Conservation (phyloP, 2,329 filamentous ascomycete genomes). For the Arthrobotrys conoides region DNA sequence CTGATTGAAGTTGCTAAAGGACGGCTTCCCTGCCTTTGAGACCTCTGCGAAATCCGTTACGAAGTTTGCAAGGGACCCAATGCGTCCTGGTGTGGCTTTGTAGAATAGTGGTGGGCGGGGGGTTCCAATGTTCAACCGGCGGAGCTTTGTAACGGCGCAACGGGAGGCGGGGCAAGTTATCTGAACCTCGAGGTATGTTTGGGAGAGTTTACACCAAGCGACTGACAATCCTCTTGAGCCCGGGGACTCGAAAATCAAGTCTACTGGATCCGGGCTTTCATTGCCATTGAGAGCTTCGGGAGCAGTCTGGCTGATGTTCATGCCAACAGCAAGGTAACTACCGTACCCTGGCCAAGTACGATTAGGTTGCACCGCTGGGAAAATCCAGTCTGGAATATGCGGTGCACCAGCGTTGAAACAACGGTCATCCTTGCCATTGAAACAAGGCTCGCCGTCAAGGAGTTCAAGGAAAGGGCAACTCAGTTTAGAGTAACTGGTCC, state of each 20-base stretch:
- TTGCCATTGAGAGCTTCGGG: not conserved
- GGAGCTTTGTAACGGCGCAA: constrained; percentile 11
- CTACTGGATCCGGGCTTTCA: not conserved
- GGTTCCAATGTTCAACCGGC: not conserved
- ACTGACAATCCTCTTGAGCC: not conserved
- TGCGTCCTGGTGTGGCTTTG: not conserved
- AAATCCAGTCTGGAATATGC: not conserved
- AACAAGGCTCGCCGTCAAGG: not conserved
- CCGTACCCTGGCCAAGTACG: not conserved
- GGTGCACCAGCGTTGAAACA: not conserved
- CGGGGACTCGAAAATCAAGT: not conserved
- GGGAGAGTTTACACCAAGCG: constrained; percentile 16
- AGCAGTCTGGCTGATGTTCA: constrained; percentile 10
- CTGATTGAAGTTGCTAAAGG: constrained; percentile 7
- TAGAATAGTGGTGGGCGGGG: constrained; percentile 16
- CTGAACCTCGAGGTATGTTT: constrained; percentile 12
- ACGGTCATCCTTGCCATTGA: not conserved
- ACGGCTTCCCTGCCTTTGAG: constrained; percentile 10
- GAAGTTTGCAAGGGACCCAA: constrained; percentile 9
- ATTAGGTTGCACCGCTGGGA: not conserved
- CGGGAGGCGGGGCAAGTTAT: not conserved
- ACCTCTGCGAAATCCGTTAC: constrained; percentile 2
- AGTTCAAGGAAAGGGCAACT: constrained; percentile 2
- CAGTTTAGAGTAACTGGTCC: constrained; percentile 7
- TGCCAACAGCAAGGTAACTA: not conserved